phyloP scores from a whole-genome alignment of 345 rosid species.

The Boechera stricta region DNA sequence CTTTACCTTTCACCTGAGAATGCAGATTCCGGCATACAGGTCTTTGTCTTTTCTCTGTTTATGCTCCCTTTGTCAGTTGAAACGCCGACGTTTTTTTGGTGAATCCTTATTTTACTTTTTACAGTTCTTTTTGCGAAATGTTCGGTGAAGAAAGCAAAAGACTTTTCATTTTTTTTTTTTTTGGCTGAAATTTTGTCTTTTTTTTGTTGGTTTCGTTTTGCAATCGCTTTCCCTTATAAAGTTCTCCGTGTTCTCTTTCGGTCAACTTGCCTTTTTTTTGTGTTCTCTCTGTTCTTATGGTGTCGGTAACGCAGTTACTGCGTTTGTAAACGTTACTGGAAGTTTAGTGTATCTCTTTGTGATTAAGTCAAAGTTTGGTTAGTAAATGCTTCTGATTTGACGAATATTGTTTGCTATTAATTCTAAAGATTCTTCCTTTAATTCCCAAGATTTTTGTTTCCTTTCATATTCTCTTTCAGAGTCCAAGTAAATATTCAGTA shows the following conservation, averaged over 20 bases:
- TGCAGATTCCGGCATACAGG: slow-evolving; percentile 40
- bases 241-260: slow-evolving; percentile 4
- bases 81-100: slow-evolving; percentile 12
- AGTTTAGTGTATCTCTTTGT: slow-evolving; percentile 1
- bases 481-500: slow-evolving; percentile 5
- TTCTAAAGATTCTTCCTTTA: slow-evolving; percentile 32
- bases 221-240: slow-evolving; percentile 31
- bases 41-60: slow-evolving; percentile 17
- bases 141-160: slow-evolving; percentile 33
- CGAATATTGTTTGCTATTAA: slow-evolving; percentile 5
- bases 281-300: slow-evolving; percentile 1
- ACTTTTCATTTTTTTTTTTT: background rate
- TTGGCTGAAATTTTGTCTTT: background rate
- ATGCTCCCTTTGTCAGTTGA: slow-evolving; percentile 10
- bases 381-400: slow-evolving; percentile 39
- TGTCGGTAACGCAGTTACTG: slow-evolving; percentile 40
- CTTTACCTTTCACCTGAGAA: slow-evolving; percentile 18
- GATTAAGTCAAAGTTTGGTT: background rate
- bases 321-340: slow-evolving; percentile 30
- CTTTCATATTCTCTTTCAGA: slow-evolving; percentile 14
- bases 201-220: background rate
- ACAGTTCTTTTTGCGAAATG: background rate
- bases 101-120: background rate
- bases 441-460: slow-evolving; percentile 25
- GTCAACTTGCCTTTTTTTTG: background rate